Conservation (phyloP, 805 yeast species). For the Metschnikowia chrysomelidarum region DNA sequence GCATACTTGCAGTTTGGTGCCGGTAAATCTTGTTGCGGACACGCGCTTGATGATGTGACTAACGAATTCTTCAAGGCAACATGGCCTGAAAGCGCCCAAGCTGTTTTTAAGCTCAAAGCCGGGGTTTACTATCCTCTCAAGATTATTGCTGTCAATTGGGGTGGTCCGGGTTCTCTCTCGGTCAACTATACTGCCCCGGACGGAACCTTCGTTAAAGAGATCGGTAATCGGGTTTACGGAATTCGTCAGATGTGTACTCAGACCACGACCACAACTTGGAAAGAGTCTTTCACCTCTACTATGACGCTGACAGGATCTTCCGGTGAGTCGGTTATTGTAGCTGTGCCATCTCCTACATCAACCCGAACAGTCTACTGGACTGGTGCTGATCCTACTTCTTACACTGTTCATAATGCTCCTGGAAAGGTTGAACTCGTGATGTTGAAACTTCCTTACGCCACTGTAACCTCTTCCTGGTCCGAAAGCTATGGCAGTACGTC, state of each 20-base stretch:
- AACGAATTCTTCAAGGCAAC: conserved; percentile 4
- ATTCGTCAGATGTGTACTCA: conserved; percentile 7
- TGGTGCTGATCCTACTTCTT: no score
- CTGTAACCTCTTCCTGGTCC: no score
- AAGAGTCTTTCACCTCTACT: conserved; percentile 16
- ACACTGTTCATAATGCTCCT: no score
- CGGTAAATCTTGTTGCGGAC: conserved; percentile 1
- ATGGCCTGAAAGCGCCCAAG: background rate
- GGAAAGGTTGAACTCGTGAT: no score
- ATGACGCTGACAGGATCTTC: conserved; percentile 1
- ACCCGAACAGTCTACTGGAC: no score
- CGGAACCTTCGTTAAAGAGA: conserved; percentile 5
- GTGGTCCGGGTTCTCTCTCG: conserved; percentile 4
- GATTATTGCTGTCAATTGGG: conserved; percentile 4
- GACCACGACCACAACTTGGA: conserved; percentile 17
- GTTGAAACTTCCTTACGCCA: no score
- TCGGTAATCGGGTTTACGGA: conserved; percentile 8
- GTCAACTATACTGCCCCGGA: conserved; percentile 7
- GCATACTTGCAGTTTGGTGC: conserved; percentile 2
- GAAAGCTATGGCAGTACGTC: no score
- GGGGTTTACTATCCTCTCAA: conserved; percentile 4
- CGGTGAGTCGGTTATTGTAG: conserved; percentile 8
- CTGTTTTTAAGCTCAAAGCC: background rate
- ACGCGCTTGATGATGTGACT: conserved; percentile 1
- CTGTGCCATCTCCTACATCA: no score